Evolutionary conservation across 345 rosid genomes (phyloP).

Genomic region (Moricandia arvensis): DNA sequence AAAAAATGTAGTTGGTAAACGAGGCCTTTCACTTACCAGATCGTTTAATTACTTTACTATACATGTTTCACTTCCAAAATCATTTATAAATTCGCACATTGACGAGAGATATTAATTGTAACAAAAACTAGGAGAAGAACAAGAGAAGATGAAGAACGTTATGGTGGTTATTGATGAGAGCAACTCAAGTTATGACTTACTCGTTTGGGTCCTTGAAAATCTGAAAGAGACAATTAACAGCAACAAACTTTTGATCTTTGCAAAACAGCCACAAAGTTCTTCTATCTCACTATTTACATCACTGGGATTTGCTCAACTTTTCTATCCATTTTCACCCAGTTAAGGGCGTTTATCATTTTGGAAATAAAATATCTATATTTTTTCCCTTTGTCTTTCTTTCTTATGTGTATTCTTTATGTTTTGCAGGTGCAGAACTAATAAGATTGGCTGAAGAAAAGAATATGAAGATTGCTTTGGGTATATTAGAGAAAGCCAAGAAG

Average conservation of each 20-base stretch:
- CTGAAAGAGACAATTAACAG: conserved; percentile 38
- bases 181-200: conserved; percentile 44
- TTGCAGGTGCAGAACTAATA: conserved; percentile 33
- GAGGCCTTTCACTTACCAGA: conserved; percentile 28
- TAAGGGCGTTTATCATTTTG: not conserved
- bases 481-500: conserved; percentile 50
- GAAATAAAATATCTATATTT: not conserved
- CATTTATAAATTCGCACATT: conserved; percentile 21
- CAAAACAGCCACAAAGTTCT: conserved; percentile 39
- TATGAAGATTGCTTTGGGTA: conserved; percentile 38
- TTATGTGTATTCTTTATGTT: not conserved
- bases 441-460: conserved; percentile 29
- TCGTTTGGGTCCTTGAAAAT: conserved; percentile 49
- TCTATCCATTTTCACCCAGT: conserved; percentile 40
- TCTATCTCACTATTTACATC: conserved; percentile 15
- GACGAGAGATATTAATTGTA: not conserved
- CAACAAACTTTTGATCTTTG: conserved; percentile 36
- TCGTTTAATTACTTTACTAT: conserved; percentile 3
- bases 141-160: conserved; percentile 42
- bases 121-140: conserved; percentile 13
- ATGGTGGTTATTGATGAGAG: conserved; percentile 58
- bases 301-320: conserved; percentile 36
- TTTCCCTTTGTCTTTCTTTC: not conserved
- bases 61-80: conserved; percentile 2
- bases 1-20: conserved; percentile 11